Evolutionary conservation across 345 rosid genomes (phyloP).

Genomic region (Anacardium occidentale): DNA sequence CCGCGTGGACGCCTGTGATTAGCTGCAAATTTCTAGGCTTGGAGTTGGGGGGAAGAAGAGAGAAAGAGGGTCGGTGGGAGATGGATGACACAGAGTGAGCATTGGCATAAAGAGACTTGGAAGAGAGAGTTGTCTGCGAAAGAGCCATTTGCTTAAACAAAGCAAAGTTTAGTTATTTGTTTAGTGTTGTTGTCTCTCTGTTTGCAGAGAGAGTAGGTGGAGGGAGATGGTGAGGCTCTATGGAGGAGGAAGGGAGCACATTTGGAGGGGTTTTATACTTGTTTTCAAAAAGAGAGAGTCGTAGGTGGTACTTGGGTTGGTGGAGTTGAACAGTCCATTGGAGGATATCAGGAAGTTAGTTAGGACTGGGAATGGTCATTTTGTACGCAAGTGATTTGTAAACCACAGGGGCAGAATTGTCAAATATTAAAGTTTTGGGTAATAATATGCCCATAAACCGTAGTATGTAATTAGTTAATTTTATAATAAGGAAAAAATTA

Average conservation of each 20-base stretch:
- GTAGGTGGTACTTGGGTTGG: background rate
- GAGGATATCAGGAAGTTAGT: background rate
- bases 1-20: constrained; percentile 44
- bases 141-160: constrained; percentile 50
- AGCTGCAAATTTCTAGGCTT: constrained; percentile 23
- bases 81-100: constrained; percentile 30
- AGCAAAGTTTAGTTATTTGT: too few species aligned
- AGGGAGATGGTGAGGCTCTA: background rate
- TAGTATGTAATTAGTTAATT: too few species aligned
- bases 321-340: background rate
- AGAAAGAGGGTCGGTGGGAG: constrained; percentile 29
- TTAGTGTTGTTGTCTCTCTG: background rate
- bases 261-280: background rate
- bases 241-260: background rate
- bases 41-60: constrained; percentile 33
- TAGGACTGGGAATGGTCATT: constrained; percentile 1
- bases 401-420: background rate
- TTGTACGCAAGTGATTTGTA: background rate
- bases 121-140: constrained; percentile 45
- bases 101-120: constrained; percentile 42
- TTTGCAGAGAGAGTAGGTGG: background rate
- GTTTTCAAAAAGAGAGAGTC: background rate
- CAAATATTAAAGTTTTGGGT: too few species aligned
- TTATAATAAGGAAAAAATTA: too few species aligned
- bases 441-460: too few species aligned